These are phyloP conservation scores for Parmelia sp. DNA, from an alignment of 495 filamentous ascomycete genomes.

Conservation along the genomic window DNA sequence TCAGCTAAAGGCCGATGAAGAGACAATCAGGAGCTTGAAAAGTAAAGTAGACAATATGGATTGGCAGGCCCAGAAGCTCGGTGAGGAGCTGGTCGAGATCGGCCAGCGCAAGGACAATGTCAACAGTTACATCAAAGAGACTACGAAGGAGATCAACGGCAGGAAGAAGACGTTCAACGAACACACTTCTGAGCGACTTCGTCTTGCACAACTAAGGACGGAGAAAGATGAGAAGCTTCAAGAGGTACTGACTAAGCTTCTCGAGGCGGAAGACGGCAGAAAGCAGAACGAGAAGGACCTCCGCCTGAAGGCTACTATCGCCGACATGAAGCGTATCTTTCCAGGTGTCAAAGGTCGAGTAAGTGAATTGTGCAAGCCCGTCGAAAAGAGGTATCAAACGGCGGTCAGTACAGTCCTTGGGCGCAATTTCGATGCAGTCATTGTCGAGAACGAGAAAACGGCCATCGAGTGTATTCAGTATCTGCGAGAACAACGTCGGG, in stretches of 20 bases:
- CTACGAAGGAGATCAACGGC: constrained; percentile 67
- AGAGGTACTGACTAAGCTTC: constrained; percentile 67
- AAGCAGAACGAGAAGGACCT: constrained; percentile 78
- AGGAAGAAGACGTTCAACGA: constrained; percentile 90
- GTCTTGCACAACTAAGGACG: constrained; percentile 68
- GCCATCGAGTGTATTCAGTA: constrained; percentile 92
- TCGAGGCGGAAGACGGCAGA: constrained; percentile 74
- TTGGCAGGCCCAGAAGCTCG: constrained; percentile 63
- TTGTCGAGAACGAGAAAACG: constrained; percentile 94
- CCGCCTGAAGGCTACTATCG: constrained; percentile 68
- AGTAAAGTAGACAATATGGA: constrained; percentile 76
- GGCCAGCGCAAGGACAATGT: constrained; percentile 57
- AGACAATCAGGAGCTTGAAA: constrained; percentile 76
- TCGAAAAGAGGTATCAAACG: constrained; percentile 90
- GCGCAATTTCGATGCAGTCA: constrained; percentile 84
- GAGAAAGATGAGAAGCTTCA: constrained; percentile 89
- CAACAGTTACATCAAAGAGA: constrained; percentile 55
- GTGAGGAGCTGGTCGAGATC: constrained; percentile 64
- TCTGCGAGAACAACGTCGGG: constrained; percentile 77
- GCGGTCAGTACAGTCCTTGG: constrained; percentile 90
- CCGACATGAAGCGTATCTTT: constrained; percentile 81
- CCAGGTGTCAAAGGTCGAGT: constrained; percentile 86
- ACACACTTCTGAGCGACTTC: constrained; percentile 74
- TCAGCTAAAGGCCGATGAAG: constrained; percentile 81
- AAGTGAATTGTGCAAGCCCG: constrained; percentile 88